Conservation (phyloP, 192 early-diverging fungal genomes). For the Anaeromyces robustus region DNA sequence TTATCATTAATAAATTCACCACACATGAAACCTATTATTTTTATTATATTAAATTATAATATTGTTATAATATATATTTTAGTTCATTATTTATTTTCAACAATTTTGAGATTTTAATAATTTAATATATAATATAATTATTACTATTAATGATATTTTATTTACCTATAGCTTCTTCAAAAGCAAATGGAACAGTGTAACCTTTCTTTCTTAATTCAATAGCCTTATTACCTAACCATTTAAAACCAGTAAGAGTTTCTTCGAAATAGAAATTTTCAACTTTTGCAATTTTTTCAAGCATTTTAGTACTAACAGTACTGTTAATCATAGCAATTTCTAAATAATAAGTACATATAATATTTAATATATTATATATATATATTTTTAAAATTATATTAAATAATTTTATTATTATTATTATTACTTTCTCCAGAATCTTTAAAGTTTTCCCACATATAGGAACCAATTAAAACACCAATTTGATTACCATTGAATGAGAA, state of each 20-base stretch:
- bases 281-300: conserved; percentile 57
- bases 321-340: conserved; percentile 55
- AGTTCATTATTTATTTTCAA: too few relatives aligned
- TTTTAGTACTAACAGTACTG: conserved; percentile 75
- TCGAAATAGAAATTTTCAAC: conserved; percentile 66
- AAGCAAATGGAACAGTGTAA: conserved; percentile 61
- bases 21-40: conserved; percentile 39
- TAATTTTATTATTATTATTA: not conserved
- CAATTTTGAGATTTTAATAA: too few relatives aligned
- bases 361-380: too few relatives aligned
- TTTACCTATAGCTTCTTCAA: conserved; percentile 85
- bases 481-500: conserved; percentile 75
- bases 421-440: conserved; percentile 22
- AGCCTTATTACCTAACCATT: conserved; percentile 81
- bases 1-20: not conserved
- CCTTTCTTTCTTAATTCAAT: conserved; percentile 48
- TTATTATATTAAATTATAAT: conserved; percentile 55
- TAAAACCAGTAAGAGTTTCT: conserved; percentile 91
- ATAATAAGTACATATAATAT: conserved; percentile 3
- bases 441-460: not conserved
- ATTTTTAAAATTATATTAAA: too few relatives aligned
- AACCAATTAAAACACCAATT: conserved; percentile 36
- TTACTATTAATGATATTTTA: too few relatives aligned
- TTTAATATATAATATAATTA: too few relatives aligned
- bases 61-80: conserved; percentile 42